A percentile compares a stretch with the other conserved stretches of the same genome.
Evolutionary conservation across 345 rosid species (phyloP).

Genomic region (Ceriops tagal): DNA sequence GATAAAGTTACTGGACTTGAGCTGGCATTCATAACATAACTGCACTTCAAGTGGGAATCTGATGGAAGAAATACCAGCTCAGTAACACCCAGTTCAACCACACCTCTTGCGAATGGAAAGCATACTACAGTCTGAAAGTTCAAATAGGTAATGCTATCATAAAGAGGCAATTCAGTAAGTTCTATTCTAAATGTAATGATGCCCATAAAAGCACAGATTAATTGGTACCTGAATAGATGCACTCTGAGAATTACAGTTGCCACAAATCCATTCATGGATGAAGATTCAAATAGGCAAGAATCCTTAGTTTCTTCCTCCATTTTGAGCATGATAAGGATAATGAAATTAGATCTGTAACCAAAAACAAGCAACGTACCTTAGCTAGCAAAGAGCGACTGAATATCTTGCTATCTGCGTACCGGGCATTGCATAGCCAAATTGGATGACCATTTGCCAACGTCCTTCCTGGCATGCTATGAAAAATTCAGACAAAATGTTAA

Average conservation of each 20-base stretch:
- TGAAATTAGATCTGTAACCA: background rate
- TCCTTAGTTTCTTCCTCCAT: slow-evolving; percentile 4
- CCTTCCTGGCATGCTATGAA: slow-evolving; percentile 77
- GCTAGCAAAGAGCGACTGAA: slow-evolving; percentile 93
- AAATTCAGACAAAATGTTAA: slow-evolving; percentile 8
- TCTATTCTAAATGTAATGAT: too few species aligned
- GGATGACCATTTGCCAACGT: slow-evolving; percentile 52
- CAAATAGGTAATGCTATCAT: slow-evolving; percentile 10
- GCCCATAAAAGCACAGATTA: background rate
- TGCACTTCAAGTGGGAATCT: background rate
- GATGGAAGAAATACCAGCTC: slow-evolving; percentile 51
- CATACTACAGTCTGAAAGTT: slow-evolving; percentile 70
- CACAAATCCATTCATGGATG: slow-evolving; percentile 14
- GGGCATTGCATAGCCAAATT: slow-evolving; percentile 84
- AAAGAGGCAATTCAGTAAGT: too few species aligned
- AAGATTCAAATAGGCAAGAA: slow-evolving; percentile 5
- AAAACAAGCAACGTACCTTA: slow-evolving; percentile 46
- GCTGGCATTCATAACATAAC: background rate
- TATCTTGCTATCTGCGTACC: slow-evolving; percentile 73
- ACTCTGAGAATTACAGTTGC: slow-evolving; percentile 48
- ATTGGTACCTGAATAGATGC: slow-evolving; percentile 70
- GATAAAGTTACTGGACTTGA: slow-evolving; percentile 11
- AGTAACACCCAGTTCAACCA: slow-evolving; percentile 77
- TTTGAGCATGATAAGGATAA: background rate
- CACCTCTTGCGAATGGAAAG: slow-evolving; percentile 78